Evolutionary conservation across 345 rosid species (phyloP), one percentile per base, ranked within the genome.

Genomic region (Microcos paniculata): DNA sequence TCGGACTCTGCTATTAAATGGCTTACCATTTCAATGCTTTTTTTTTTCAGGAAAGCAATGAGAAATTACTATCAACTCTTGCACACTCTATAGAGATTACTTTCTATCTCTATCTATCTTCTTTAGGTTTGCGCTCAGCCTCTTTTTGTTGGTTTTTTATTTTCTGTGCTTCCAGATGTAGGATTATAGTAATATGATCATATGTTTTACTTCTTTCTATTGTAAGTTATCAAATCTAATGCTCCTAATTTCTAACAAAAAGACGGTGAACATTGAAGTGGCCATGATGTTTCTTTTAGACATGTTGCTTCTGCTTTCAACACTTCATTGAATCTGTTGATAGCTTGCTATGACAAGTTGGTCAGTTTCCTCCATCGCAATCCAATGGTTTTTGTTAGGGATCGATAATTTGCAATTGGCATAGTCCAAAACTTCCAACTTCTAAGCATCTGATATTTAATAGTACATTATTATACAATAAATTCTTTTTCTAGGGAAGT

Each of bases 301-400:
- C 95, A 92, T 55, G 92, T 91, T 86, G 92, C 93, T 86, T 88
- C 91, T 61, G 97, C 97, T 61, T 94, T 90, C 85, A 89, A 91
- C 80, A 86, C 80, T 94, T 94, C 77, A 90, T 91, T 55, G 95
- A 92, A 83, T 88, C 97, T 81, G 90, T 94, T 28, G 96, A 92
- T 79, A 85, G 87, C 91, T n/a, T 92, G 98, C 69, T 89, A 76
- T 48, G 96, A 94, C 80, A 92, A 92, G 96, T 94, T 87, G 80
- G 61, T 21, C 61, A 18, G 57, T 35, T 84, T 53, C 72, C 73
- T 62, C 64, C 67, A 6, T 71, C 59, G 11, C 31, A 26, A 35
- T 21, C 24, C 59, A 59, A 11, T 52, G 51, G 8, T 19, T 72
- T 75, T 31, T 21, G 26, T 21, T 77, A n/a, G 28, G 3, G 69